Conservation (phyloP, 768 basidiomycete species). For the Lepiota subincarnata region DNA sequence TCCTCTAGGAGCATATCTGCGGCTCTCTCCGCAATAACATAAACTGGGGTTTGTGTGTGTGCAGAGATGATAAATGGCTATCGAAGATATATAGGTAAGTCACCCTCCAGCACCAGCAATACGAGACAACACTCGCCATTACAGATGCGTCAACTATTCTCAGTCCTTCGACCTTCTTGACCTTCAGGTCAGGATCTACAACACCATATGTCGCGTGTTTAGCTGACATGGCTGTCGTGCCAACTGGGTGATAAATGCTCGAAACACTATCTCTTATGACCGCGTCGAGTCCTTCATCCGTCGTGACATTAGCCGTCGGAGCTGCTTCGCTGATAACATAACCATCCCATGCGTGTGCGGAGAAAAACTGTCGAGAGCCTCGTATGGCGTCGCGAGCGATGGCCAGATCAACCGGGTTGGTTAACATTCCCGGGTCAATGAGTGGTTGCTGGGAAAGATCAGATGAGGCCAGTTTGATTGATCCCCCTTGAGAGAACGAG, state of each 20-base stretch:
- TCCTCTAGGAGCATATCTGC: slow-evolving; percentile 6
- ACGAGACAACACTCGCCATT: slow-evolving; percentile 9
- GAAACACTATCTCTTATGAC: neutral
- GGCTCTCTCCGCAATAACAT: neutral
- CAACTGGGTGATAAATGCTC: slow-evolving; percentile 5
- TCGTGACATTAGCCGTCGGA: neutral
- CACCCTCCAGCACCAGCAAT: no score
- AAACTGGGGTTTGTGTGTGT: no score
- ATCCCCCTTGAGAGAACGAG: slow-evolving; percentile 3
- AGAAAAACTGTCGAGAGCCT: neutral
- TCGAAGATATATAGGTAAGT: no score
- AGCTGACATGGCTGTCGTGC: slow-evolving; percentile 13
- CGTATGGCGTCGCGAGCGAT: slow-evolving; percentile 15
- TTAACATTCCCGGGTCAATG: slow-evolving; percentile 12
- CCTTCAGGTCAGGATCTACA: slow-evolving; percentile 14
- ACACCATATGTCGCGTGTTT: slow-evolving; percentile 12
- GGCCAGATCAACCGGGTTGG: slow-evolving; percentile 16
- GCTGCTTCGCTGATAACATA: neutral
- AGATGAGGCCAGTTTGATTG: slow-evolving; percentile 10
- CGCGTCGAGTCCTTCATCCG: slow-evolving; percentile 9
- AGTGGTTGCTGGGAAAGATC: slow-evolving; percentile 12
- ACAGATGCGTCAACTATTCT: slow-evolving; percentile 14
- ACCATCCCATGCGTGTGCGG: slow-evolving; percentile 9
- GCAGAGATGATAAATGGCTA: no score
- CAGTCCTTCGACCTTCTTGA: slow-evolving; percentile 12